Base-by-base conservation (phyloP, 768 basidiomycete genomes). In the Mycena rosella region DNA sequence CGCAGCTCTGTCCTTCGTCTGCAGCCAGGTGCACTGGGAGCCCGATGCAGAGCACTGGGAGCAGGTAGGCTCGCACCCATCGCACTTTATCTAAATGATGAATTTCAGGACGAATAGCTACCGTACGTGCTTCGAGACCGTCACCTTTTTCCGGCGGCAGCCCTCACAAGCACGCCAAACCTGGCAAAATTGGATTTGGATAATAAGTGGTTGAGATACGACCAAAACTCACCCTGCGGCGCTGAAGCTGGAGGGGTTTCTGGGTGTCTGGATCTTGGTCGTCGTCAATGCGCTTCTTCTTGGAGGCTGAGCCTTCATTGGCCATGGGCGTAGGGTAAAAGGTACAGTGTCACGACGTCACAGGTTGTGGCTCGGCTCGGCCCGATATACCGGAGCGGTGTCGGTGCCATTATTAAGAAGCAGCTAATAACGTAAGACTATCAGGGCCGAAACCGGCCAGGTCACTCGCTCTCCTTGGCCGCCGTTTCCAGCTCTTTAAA, bases 11-110 rank as follows among this genome's bases (percentile, higher is more conserved):
- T 96, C 94, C 81, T 94, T 95, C 8, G 94, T 96, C 80, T 96
- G 94, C 47, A 95, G 83, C 94, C 94, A 96, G 48, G 92, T 93
- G 75, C 94, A 96, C 72, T 89, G 87, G 0, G 92, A 91, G 51
- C 88, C 89, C 9, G 93, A 91, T 47, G 87, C 81, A 20, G 87
- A 77, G 75, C 94, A 96, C 74, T 95, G 94, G 0, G 92, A 91
- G 73, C 94, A 96, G 14, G 90, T 91, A 15, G 94, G 94, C 76
- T 96, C 94, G 73, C 83, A 87, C 70, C 94, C 94, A 81, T 96
- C 94, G 79, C 94, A 96, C 78, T 96, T 96, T 77, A 96, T 95
- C 86, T n/a, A n/a, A n/a, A n/a, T n/a, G n/a, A n/a, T n/a, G n/a
- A n/a, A n/a, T n/a, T n/a, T n/a, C n/a, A n/a, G n/a, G n/a, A n/a